phyloP scores from a whole-genome alignment of 306 rosid genomes.

The Betula pendula region DNA sequence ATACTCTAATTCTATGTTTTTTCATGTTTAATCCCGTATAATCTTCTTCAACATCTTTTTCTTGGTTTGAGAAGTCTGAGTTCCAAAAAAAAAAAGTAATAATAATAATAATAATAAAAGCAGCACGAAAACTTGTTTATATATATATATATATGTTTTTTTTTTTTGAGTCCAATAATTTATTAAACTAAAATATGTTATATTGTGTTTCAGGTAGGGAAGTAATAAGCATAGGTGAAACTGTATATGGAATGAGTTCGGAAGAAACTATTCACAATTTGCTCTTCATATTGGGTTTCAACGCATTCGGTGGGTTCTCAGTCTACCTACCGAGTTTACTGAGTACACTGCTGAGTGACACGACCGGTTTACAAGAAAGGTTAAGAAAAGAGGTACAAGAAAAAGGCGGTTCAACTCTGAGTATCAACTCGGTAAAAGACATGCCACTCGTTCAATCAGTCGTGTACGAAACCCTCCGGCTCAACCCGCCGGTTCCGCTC shows the following conservation, averaged over 20 bases:
- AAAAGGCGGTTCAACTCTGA: constrained; percentile 56
- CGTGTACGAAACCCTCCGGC: constrained; percentile 79
- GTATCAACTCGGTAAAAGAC: constrained; percentile 56
- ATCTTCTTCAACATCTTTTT: too few species aligned
- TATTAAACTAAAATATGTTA: background rate
- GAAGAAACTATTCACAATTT: constrained; percentile 77
- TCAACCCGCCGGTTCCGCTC: constrained; percentile 82
- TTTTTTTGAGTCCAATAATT: background rate
- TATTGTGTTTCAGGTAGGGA: constrained; percentile 50
- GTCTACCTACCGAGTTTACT: constrained; percentile 64
- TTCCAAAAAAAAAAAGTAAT: too few species aligned
- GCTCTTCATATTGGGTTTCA: constrained; percentile 79
- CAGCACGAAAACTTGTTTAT: too few species aligned
- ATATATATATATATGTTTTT: too few species aligned
- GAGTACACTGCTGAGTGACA: constrained; percentile 37
- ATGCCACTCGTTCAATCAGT: constrained; percentile 65
- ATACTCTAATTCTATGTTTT: too few species aligned
- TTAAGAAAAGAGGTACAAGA: constrained; percentile 61
- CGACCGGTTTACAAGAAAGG: constrained; percentile 54
- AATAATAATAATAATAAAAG: too few species aligned
- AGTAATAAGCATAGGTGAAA: constrained; percentile 47
- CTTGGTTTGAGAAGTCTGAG: too few species aligned
- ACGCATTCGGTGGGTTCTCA: constrained; percentile 84
- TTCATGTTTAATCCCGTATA: too few species aligned
- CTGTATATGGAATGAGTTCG: constrained; percentile 62